These are phyloP conservation scores for Euclidium syriacum DNA, from an alignment of 345 rosid genomes.

Conservation along the genomic window DNA sequence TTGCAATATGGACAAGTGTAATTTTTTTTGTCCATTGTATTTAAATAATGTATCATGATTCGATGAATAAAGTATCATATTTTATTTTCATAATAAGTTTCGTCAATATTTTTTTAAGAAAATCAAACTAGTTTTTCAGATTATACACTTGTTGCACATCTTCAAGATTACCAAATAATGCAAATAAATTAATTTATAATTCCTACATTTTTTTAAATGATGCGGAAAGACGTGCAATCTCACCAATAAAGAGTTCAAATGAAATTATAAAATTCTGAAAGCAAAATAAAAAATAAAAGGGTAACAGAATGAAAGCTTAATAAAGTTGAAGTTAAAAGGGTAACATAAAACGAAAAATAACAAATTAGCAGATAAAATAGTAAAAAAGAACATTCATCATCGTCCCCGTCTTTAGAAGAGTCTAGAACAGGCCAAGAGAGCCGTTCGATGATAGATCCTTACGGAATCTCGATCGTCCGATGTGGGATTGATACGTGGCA, in stretches of 20 bases:
- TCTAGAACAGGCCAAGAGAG: constrained; percentile 43
- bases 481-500: constrained; percentile 5
- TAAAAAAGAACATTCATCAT: neutral
- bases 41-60: no score
- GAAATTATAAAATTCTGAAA: neutral
- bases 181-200: neutral
- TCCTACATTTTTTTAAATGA: neutral
- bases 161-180: constrained; percentile 1
- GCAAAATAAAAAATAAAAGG: neutral
- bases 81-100: no score
- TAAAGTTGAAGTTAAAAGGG: no score
- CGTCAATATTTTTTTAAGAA: no score
- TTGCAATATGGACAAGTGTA: neutral
- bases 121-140: no score
- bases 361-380: constrained; percentile 20
- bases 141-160: no score
- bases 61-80: no score
- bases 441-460: constrained; percentile 44
- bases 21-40: no score
- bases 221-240: constrained; percentile 20
- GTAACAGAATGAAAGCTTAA: no score
- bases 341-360: neutral
- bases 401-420: constrained; percentile 36
- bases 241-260: constrained; percentile 9
- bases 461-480: constrained; percentile 32